These are phyloP conservation scores for Aureobasidium leucospermi DNA, from an alignment of 2,329 filamentous ascomycete genomes.

Conservation along the genomic window DNA sequence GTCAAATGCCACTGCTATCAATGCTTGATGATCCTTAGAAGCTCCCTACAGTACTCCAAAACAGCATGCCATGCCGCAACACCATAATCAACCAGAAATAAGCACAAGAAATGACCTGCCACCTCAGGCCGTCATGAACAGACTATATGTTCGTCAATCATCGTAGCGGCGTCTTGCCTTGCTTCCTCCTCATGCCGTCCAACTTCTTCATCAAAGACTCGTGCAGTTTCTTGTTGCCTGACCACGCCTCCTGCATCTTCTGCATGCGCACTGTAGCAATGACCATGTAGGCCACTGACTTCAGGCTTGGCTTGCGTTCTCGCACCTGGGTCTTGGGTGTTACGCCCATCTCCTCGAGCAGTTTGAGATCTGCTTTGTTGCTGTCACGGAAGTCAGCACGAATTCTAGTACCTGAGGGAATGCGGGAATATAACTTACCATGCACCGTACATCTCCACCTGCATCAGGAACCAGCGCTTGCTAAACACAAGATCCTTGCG, in stretches of 20 bases:
- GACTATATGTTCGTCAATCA: constrained; percentile 8
- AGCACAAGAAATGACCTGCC: neutral
- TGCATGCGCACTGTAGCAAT: constrained; percentile 46
- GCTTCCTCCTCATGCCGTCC: constrained; percentile 34
- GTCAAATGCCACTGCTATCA: neutral
- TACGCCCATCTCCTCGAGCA: constrained; percentile 77
- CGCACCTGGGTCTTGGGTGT: constrained; percentile 41
- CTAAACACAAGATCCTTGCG: constrained; percentile 74
- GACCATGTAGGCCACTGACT: constrained; percentile 42
- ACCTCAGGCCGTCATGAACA: neutral
- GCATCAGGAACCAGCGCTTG: constrained; percentile 73
- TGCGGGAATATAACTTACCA: constrained; percentile 61
- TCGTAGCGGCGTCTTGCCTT: constrained; percentile 11
- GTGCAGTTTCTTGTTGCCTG: constrained; percentile 42
- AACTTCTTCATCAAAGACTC: constrained; percentile 39
- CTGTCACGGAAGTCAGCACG: constrained; percentile 41
- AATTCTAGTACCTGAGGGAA: neutral
- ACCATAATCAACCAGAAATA: neutral
- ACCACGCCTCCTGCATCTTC: constrained; percentile 43
- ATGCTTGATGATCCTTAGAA: neutral
- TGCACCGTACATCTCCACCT: constrained; percentile 76
- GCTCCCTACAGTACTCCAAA: neutral
- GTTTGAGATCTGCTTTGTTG: constrained; percentile 83
- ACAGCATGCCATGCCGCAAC: neutral
- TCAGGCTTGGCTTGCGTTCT: constrained; percentile 39